phyloP scores from a whole-genome alignment of 805 yeast genomes.

The Lipomyces japonicus region DNA sequence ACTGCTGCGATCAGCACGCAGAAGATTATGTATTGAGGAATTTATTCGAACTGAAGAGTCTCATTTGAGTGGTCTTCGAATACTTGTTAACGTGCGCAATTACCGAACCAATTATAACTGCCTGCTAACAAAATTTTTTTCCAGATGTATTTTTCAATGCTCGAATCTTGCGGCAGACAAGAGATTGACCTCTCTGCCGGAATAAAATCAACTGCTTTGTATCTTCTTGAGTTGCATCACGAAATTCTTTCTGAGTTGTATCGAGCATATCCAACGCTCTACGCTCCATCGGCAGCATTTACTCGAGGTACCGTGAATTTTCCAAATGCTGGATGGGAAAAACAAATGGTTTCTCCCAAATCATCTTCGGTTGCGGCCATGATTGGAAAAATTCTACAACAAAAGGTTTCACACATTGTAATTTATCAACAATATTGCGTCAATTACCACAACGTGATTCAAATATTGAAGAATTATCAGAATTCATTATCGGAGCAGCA shows the following conservation, averaged over 20 bases:
- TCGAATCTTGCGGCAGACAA: constrained; percentile 16
- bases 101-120: neutral
- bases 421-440: constrained; percentile 22
- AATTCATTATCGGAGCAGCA: constrained; percentile 4
- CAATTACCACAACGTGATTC: constrained; percentile 19
- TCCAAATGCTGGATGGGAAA: constrained; percentile 10
- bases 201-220: constrained; percentile 16
- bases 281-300: constrained; percentile 16
- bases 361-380: constrained; percentile 23
- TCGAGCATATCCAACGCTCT: constrained; percentile 19
- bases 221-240: constrained; percentile 20
- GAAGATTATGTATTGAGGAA: constrained; percentile 23
- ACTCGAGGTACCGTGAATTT: no score
- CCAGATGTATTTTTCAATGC: constrained; percentile 18
- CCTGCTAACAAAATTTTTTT: neutral
- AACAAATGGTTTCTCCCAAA: constrained; percentile 11
- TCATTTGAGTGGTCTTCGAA: constrained; percentile 19
- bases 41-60: constrained; percentile 24
- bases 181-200: constrained; percentile 9
- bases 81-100: constrained; percentile 17
- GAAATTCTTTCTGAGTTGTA: constrained; percentile 11
- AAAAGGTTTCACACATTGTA: constrained; percentile 20
- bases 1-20: constrained; percentile 11
- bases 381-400: constrained; percentile 13
- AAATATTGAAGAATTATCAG: constrained; percentile 14